Percentiles rank a stretch among this genome's conserved stretches.
phyloP scores from a whole-genome alignment of 495 filamentous ascomycete genomes.

The Monascus purpureus region DNA sequence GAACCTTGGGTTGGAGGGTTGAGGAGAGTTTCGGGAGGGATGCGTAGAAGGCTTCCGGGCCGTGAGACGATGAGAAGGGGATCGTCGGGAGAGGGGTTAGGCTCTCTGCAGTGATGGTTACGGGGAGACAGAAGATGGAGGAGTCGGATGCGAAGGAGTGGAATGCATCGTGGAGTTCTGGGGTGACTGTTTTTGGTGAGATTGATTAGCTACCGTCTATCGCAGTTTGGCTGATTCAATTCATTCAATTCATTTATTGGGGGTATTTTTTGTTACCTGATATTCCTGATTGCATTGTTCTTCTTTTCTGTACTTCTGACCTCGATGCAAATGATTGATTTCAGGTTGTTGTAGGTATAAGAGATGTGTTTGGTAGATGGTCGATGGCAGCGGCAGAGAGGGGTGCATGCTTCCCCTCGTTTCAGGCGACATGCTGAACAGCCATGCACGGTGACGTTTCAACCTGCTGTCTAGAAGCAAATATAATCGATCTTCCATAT shows the following conservation, averaged over 20 bases:
- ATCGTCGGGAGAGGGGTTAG: slow-evolving; percentile 53
- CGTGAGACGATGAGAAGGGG: slow-evolving; percentile 21
- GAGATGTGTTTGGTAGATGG: too few relatives aligned
- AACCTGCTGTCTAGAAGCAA: too few relatives aligned
- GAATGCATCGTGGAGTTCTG: slow-evolving; percentile 78
- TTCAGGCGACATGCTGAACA: too few relatives aligned
- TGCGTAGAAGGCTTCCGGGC: slow-evolving; percentile 37
- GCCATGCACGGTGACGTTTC: too few relatives aligned
- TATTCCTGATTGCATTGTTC: slow-evolving; percentile 91
- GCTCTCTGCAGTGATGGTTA: slow-evolving; percentile 61
- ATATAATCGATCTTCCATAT: too few relatives aligned
- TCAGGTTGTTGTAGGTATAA: too few relatives aligned
- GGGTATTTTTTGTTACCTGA: slow-evolving; percentile 65
- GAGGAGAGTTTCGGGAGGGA: slow-evolving; percentile 49
- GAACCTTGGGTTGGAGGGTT: slow-evolving; percentile 56
- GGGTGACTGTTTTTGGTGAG: slow-evolving; percentile 48
- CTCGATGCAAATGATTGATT: too few relatives aligned
- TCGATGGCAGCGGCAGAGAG: too few relatives aligned
- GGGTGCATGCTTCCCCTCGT: too few relatives aligned
- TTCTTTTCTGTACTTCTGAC: too few relatives aligned
- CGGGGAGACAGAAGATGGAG: slow-evolving; percentile 63
- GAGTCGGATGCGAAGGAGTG: slow-evolving; percentile 49
- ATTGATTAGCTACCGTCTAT: not conserved
- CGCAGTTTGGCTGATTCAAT: not conserved
- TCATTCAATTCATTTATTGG: slow-evolving; percentile 31